Base-by-base conservation (phyloP, 768 basidiomycete genomes). In the Mycena haematopus region DNA sequence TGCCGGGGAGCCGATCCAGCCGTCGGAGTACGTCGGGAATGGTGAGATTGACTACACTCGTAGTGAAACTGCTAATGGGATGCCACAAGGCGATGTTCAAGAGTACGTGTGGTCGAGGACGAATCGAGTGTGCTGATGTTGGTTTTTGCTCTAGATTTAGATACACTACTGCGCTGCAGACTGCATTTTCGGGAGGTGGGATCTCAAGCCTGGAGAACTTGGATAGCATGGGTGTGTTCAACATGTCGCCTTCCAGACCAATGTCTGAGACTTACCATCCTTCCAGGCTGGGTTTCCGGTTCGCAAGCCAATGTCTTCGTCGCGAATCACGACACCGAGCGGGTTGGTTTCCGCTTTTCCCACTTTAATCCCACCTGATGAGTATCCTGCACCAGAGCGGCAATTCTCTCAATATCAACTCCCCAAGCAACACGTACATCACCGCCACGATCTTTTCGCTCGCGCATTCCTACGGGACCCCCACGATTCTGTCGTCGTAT, bases 321-420 rank as follows among this genome's bases (percentile, higher is more conserved):
- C 5, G 76, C 84, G 0, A 88, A 90, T 67, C 89, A 90, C 60
- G 89, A 90, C 65, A 90, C 88, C 0, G 89, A 90, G 71, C 75
- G 89, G 46, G 82, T 82, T 47, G 25, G 15, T 27, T 44, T 19
- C 9, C 52, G 13, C n/a, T 14, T 6, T 13, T 10, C 8, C 21
- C 10, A 54, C 21, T 13, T 21, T 17, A 17, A 2, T 49, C 50
- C 10, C 36, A 9, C 14, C 21, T 29, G 11, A 1, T 47, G 14
- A 31, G 9, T 33, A 33, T 33, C 10, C 10, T n/a, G 24, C 44
- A n/a, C 19, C 52, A 83, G 87, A 82, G 79, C 56, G 84, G 84
- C 1, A 68, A 57, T 29, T 87, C 88, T 0, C 75, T 90, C 6
- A 86, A 82, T 66, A 77, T 77, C 46, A 84, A 85, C 62, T 89